A percentile compares a stretch with the other conserved stretches of the same genome.
Conservation (phyloP, 306 rosid genomes). For the Castanospermum australe region DNA sequence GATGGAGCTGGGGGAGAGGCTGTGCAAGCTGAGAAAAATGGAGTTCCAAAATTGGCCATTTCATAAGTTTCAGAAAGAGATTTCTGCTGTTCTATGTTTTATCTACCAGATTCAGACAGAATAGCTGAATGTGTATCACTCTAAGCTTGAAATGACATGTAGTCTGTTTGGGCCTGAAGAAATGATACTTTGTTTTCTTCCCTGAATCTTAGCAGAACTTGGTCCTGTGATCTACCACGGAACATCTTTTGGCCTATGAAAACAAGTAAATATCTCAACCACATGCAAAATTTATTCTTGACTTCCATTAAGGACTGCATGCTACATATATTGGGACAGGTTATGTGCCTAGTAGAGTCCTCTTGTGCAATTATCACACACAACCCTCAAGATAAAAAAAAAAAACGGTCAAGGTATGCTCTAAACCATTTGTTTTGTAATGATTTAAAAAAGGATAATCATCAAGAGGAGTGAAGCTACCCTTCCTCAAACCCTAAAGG, state of each 20-base stretch:
- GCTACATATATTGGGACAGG: too few species aligned
- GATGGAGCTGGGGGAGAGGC: constrained; percentile 75
- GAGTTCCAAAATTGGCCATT: constrained; percentile 53
- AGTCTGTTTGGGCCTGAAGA: neutral
- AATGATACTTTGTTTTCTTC: neutral
- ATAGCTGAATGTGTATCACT: constrained; percentile 63
- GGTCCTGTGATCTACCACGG: neutral
- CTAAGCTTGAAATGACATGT: neutral
- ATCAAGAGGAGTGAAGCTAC: neutral
- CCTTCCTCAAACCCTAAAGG: neutral
- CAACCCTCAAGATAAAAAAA: neutral
- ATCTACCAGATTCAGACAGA: constrained; percentile 68
- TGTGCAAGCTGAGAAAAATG: constrained; percentile 62
- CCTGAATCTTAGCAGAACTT: neutral
- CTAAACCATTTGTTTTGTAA: neutral
- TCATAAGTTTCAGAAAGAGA: constrained; percentile 54
- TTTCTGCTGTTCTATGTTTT: constrained; percentile 54
- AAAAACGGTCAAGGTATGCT: neutral
- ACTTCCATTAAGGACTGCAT: too few species aligned
- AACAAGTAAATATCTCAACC: neutral
- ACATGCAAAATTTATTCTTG: neutral
- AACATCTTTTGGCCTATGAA: neutral
- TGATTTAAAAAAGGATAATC: neutral
- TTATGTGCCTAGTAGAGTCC: too few species aligned
- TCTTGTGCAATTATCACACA: too few species aligned